Evolutionary conservation across 805 yeast genomes (phyloP), one percentile per base, ranked within the genome.

Genomic region (Kluyveromyces siamensis): DNA sequence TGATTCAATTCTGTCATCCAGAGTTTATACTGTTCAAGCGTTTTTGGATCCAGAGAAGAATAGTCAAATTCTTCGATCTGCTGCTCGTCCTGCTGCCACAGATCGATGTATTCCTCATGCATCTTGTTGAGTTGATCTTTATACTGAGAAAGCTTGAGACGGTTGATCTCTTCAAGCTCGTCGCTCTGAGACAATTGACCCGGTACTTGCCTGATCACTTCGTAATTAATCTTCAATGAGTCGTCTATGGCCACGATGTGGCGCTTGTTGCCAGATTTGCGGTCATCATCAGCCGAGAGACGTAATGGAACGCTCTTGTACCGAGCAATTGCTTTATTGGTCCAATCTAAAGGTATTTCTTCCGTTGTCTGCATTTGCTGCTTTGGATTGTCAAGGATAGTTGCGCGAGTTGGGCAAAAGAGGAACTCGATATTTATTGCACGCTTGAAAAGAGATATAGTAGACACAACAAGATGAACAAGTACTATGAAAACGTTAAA

Each of bases 241-340:
- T 63, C 66, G 43, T 65, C 69, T 1, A 65, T 64, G 25, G 53
- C 54, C 13, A 65, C 46, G 8, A 64, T 64, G 46, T 64, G 67
- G 41, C 67, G 52, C 43, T 61, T 65, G 44, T 54, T 50, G 27
- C 52, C 40, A 39, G 45, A 47, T 41, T 48, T 51, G 27, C 48
- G 44, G 8, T 48, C 52, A 13, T 48, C 51, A 35, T 47, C 51
- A 18, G 45, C 45, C 3, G 45, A 35, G 5, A 27, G 13, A 8
- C 36, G 45, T 33, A 43, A 39, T 13, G 39, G 17, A 18, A 38
- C 39, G 21, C 18, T 37, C 21, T 25, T 44, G 25, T 37, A 44
- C 7, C 46, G 17, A 2, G 35, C 41, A 6, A 37, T 44, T 6
- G 41, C 46, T 25, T 35, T 17, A 9, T 44, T 44, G 25, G 40